A percentile compares a stretch with the other conserved stretches of the same genome.
phyloP scores from a whole-genome alignment of 176 grass and related monocot genomes.

The Coix lacrymajobi region DNA sequence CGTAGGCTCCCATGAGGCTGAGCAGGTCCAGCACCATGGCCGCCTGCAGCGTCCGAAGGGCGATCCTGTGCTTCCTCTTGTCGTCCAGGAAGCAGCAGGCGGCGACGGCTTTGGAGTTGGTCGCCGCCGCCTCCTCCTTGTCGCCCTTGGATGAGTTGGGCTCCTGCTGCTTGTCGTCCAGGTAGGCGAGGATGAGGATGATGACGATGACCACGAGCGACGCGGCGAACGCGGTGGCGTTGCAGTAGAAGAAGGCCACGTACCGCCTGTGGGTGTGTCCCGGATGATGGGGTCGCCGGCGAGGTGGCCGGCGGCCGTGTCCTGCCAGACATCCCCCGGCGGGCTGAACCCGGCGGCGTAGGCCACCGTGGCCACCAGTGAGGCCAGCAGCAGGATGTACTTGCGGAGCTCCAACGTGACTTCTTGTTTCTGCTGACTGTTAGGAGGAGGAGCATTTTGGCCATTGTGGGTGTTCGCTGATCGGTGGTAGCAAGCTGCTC shows the following conservation, averaged over 20 bases:
- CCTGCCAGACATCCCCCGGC: not conserved
- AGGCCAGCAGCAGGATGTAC: not conserved
- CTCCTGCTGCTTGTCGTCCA: too few relatives aligned
- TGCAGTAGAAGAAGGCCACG: constrained; percentile 26
- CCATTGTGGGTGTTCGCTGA: too few relatives aligned
- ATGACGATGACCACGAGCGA: not conserved
- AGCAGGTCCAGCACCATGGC: not conserved
- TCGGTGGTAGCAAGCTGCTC: too few relatives aligned
- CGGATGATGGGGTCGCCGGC: not conserved
- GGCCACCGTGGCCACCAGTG: not conserved
- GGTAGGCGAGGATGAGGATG: not conserved
- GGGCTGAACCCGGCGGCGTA: not conserved
- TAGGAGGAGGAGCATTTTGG: too few relatives aligned
- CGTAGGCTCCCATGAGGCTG: too few relatives aligned
- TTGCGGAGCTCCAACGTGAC: not conserved
- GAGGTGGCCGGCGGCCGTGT: not conserved
- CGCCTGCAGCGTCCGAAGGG: not conserved
- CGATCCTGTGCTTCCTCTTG: not conserved
- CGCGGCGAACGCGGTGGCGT: constrained; percentile 10
- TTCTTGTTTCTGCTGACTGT: not conserved
- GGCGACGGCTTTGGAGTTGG: too few relatives aligned
- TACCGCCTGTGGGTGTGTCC: not conserved
- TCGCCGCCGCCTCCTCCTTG: too few relatives aligned
- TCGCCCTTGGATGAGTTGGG: too few relatives aligned
- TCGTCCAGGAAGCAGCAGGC: too few relatives aligned